Conservation (phyloP, 2,329 filamentous ascomycete genomes). For the Dryadomyces quercus-mongolicae region DNA sequence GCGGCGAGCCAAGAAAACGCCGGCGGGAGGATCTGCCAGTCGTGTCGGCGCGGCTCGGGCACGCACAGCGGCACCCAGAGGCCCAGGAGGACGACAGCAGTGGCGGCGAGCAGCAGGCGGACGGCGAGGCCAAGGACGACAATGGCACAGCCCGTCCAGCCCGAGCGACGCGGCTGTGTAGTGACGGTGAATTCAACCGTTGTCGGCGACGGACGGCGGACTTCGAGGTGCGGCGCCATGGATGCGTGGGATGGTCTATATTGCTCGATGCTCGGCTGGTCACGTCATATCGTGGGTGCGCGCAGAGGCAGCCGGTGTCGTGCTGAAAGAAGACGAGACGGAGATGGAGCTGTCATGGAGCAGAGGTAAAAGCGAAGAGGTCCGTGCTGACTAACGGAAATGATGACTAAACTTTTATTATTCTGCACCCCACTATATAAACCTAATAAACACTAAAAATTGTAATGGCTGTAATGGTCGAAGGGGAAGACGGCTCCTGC, state of each 20-base stretch:
- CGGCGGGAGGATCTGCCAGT: no score
- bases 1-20: no score
- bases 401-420: background rate
- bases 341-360: no score
- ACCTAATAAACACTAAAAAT: background rate
- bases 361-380: no score
- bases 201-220: constrained; percentile 64
- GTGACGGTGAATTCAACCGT: constrained; percentile 91
- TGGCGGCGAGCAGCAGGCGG: constrained; percentile 27
- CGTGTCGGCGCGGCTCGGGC: no score
- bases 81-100: constrained; percentile 37
- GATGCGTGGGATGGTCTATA: no score
- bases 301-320: no score
- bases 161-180: constrained; percentile 44
- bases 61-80: constrained; percentile 28
- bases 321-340: no score
- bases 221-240: constrained; percentile 53
- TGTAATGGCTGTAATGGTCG: constrained; percentile 13
- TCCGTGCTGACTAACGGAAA: background rate
- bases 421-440: constrained; percentile 6
- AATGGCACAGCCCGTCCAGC: constrained; percentile 22
- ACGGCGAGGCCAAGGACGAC: constrained; percentile 29
- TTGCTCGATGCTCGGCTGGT: no score
- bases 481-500: constrained; percentile 22
- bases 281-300: background rate